Evolutionary conservation across 352 stramenopile species (phyloP).

Genomic region (Phytopythium kandeliae): DNA sequence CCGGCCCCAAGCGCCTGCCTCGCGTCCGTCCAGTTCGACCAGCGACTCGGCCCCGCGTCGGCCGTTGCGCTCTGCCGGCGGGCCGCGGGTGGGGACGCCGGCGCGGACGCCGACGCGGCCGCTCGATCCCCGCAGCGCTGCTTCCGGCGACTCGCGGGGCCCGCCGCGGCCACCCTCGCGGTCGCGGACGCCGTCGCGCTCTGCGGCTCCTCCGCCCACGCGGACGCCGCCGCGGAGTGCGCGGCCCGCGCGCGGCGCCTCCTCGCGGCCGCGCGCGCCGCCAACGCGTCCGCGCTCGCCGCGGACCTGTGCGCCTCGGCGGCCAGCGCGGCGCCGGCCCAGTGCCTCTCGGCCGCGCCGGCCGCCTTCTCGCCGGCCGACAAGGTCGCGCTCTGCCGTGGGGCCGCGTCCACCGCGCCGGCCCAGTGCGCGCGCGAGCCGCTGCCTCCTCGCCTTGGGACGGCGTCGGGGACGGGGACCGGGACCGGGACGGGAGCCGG

Average conservation of each 20-base stretch:
- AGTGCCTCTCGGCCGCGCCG: constrained; percentile 31
- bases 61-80: constrained; percentile 27
- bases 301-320: constrained; percentile 20
- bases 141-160: constrained; percentile 1
- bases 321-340: constrained; percentile 20
- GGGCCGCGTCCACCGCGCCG: constrained; percentile 28
- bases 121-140: constrained; percentile 19
- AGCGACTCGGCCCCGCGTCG: constrained; percentile 13
- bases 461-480: too few species aligned
- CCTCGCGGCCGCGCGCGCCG: background rate
- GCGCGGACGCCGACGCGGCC: constrained; percentile 8
- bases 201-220: too few species aligned
- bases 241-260: constrained; percentile 7
- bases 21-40: constrained; percentile 17
- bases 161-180: background rate
- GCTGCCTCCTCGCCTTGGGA: constrained; percentile 13
- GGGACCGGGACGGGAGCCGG: too few species aligned
- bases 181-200: constrained; percentile 1
- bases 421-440: constrained; percentile 23
- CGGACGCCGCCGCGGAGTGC: constrained; percentile 19
- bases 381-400: constrained; percentile 32
- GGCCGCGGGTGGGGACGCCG: too few species aligned
- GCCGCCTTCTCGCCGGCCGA: constrained; percentile 23
- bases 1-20: constrained; percentile 31
- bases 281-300: constrained; percentile 4